Evolutionary conservation across 2,329 filamentous ascomycete species (phyloP).

Genomic region (Phialophora macrospora): DNA sequence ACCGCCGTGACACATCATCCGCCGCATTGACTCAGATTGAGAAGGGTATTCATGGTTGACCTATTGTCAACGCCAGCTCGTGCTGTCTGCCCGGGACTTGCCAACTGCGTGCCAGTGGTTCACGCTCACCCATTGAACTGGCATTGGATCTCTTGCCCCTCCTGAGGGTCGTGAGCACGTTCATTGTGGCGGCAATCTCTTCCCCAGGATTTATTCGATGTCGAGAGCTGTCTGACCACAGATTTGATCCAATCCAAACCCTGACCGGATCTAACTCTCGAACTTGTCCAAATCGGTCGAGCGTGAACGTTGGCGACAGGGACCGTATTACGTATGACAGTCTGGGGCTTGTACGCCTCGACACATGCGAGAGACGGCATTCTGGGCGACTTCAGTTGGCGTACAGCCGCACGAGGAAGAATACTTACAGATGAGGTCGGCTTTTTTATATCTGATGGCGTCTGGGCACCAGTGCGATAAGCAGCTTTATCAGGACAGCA

Average conservation of each 20-base stretch:
- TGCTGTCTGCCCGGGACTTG: background rate
- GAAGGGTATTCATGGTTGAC: background rate
- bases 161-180: background rate
- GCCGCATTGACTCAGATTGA: background rate
- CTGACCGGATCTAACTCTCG: background rate
- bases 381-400: background rate
- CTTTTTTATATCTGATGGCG: background rate
- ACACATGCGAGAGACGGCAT: background rate
- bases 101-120: background rate
- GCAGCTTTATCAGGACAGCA: background rate
- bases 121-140: background rate
- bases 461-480: background rate
- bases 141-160: background rate
- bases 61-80: background rate
- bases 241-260: background rate
- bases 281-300: background rate
- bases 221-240: background rate
- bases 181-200: background rate
- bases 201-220: background rate
- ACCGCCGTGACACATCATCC: background rate
- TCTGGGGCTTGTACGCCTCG: background rate
- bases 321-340: background rate
- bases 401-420: background rate
- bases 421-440: slow-evolving; percentile 9
- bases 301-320: background rate